Conservation (phyloP, 805 yeast species). For the Wickerhamiella allomyrinae region DNA sequence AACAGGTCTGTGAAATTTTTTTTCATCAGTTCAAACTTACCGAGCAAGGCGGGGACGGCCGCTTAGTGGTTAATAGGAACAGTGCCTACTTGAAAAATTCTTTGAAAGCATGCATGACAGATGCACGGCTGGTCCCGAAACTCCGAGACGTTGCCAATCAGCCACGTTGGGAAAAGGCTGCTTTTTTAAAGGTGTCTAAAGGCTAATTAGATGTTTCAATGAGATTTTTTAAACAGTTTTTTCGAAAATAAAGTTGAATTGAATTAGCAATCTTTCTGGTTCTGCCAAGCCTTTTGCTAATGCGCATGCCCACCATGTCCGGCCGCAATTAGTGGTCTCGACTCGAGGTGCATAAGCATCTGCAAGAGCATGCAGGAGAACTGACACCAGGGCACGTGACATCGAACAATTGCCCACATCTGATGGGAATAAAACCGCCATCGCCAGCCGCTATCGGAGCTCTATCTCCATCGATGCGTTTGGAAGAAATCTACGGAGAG, state of each 20-base stretch:
- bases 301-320: too few species aligned
- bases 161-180: too few species aligned
- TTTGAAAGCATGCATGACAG: background rate
- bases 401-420: background rate
- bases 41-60: background rate
- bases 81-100: background rate
- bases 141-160: too few species aligned
- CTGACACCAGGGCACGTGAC: background rate
- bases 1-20: slow-evolving; percentile 19
- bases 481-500: background rate
- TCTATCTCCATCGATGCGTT: background rate
- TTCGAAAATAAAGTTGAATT: too few species aligned
- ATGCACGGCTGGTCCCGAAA: too few species aligned
- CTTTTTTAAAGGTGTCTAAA: too few species aligned
- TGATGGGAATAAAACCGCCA: background rate
- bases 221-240: too few species aligned
- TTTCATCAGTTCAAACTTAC: background rate
- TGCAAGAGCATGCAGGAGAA: background rate
- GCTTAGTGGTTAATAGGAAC: background rate
- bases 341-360: background rate
- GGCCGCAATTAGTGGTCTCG: too few species aligned
- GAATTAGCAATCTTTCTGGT: too few species aligned
- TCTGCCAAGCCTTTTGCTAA: too few species aligned
- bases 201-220: too few species aligned
- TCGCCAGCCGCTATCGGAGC: background rate